These are phyloP conservation scores for Solanum aculeatissimum DNA, from an alignment of 305 asterid species.

Conservation along the genomic window DNA sequence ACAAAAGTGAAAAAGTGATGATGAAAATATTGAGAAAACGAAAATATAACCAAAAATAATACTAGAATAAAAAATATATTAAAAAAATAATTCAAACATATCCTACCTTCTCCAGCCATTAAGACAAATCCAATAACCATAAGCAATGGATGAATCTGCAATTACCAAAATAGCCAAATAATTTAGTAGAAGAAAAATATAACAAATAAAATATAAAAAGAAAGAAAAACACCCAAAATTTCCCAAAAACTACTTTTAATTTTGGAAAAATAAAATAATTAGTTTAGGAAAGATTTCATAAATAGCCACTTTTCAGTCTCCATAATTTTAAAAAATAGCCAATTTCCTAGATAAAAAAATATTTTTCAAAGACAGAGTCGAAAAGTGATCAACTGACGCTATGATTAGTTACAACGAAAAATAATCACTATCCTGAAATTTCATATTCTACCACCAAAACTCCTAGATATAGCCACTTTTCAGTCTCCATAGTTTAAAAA, in stretches of 20 bases:
- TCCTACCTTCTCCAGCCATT: conserved; percentile 53
- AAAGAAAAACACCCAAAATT: not conserved
- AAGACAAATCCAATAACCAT: conserved; percentile 56
- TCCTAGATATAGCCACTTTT: not conserved
- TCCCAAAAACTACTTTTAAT: not conserved
- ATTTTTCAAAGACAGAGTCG: not conserved
- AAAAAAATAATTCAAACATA: no score
- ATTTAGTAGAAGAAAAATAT: not conserved
- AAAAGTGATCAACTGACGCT: not conserved
- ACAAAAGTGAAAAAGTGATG: not conserved
- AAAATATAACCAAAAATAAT: not conserved
- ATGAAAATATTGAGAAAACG: not conserved
- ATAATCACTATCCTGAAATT: not conserved
- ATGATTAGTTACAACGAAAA: not conserved
- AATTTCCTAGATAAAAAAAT: not conserved
- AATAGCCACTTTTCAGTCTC: not conserved
- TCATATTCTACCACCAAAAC: not conserved
- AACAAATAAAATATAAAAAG: not conserved
- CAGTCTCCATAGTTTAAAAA: not conserved
- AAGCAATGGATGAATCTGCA: conserved; percentile 62
- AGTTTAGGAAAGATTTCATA: not conserved
- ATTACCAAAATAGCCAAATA: not conserved
- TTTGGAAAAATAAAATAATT: not conserved
- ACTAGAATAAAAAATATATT: not conserved
- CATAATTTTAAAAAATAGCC: no score